Conservation (phyloP, 1,284 basidiomycete species). For the Leccinum pallidistipes region DNA sequence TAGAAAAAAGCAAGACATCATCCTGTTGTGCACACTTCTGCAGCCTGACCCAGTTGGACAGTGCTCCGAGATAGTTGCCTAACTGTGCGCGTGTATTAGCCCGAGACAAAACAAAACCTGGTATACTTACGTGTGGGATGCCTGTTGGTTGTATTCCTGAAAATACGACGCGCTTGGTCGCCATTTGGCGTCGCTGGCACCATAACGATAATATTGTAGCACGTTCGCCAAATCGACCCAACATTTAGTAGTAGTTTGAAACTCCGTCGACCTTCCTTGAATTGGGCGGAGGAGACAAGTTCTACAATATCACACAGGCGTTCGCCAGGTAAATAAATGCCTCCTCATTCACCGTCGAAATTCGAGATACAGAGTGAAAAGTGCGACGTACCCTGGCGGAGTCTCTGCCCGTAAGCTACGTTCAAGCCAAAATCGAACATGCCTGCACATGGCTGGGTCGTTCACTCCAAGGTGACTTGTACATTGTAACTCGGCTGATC, state of each 20-base stretch:
- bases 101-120: background rate
- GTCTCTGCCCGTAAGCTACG: slow-evolving; percentile 56
- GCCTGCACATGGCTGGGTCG: slow-evolving; percentile 53
- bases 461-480: slow-evolving; percentile 41
- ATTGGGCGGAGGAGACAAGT: slow-evolving; percentile 48
- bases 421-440: slow-evolving; percentile 62
- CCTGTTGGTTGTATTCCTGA: slow-evolving; percentile 88
- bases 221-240: slow-evolving; percentile 4
- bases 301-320: slow-evolving; percentile 58
- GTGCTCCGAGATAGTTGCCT: slow-evolving; percentile 61
- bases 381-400: slow-evolving; percentile 82
- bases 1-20: too few relatives aligned
- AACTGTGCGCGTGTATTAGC: slow-evolving; percentile 51
- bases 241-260: slow-evolving; percentile 19
- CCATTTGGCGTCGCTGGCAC: slow-evolving; percentile 4
- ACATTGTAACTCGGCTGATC: slow-evolving; percentile 4
- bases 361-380: slow-evolving; percentile 65
- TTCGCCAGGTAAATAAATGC: slow-evolving; percentile 48
- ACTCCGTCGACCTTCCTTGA: slow-evolving; percentile 25
- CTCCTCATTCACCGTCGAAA: too few relatives aligned
- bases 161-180: slow-evolving; percentile 52
- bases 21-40: too few relatives aligned
- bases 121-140: slow-evolving; percentile 70
- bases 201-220: slow-evolving; percentile 5
- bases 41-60: too few relatives aligned